These are phyloP conservation scores for Penicillium pancosmium DNA, from an alignment of 495 filamentous ascomycete species.

Conservation along the genomic window DNA sequence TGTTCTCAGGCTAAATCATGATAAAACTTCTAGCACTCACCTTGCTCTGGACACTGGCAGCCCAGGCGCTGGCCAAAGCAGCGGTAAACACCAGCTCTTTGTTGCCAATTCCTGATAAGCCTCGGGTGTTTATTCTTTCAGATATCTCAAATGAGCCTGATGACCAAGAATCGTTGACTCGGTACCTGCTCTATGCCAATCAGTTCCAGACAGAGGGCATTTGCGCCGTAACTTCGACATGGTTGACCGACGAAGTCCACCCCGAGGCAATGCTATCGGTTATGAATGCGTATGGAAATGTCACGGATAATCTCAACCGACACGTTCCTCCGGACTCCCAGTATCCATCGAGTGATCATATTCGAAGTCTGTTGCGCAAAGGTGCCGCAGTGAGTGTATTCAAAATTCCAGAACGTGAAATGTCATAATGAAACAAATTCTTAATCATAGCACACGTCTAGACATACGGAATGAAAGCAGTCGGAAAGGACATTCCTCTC, in stretches of 20 bases:
- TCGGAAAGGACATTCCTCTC: constrained; percentile 27
- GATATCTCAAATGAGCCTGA: constrained; percentile 46
- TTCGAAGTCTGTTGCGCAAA: constrained; percentile 30
- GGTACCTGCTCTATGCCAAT: constrained; percentile 41
- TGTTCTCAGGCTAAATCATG: constrained; percentile 1
- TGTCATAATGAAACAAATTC: neutral
- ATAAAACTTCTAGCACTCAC: constrained; percentile 2
- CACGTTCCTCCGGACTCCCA: constrained; percentile 35
- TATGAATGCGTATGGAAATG: constrained; percentile 35
- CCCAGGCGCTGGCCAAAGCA: constrained; percentile 9
- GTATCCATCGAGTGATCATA: constrained; percentile 34
- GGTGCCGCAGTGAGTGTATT: constrained; percentile 23
- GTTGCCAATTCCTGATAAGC: constrained; percentile 14
- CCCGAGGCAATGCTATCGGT: constrained; percentile 37
- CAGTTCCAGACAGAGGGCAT: constrained; percentile 42
- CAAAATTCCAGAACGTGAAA: neutral
- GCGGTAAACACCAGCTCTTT: constrained; percentile 11
- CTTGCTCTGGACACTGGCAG: constrained; percentile 13
- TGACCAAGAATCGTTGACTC: constrained; percentile 37
- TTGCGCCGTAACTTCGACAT: constrained; percentile 38
- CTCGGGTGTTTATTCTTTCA: constrained; percentile 40
- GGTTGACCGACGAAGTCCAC: constrained; percentile 29
- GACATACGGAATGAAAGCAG: constrained; percentile 36
- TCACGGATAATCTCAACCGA: constrained; percentile 35
- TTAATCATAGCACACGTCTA: neutral